Base-by-base conservation (phyloP, 805 yeast genomes). In the Metschnikowia sp. region DNA sequence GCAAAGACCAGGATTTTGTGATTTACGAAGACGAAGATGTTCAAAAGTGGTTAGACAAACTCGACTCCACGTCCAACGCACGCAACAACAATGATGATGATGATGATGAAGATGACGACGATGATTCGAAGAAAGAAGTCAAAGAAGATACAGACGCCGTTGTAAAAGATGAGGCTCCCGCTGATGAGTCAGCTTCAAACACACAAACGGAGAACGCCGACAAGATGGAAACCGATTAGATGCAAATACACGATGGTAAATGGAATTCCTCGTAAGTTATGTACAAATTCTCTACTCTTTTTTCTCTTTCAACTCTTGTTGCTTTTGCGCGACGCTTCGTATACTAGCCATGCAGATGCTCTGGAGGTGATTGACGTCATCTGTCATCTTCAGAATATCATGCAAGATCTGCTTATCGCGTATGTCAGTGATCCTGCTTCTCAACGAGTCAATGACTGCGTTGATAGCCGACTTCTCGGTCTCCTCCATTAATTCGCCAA, bases 11-110 rank as follows among this genome's bases (percentile, higher is more conserved):
- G 36, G 79, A 82, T 19, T 90, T 92, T 69, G 81, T 83, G 26
- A 70, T 86, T 46, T 84, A 86, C 57, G 98, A 94, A 54, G 96
- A 90, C 59, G 97, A 88, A 40, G 82, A 77, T 26, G 97, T 91
- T 34, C 84, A 81, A 55, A 88, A 79, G 52, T 88, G 95, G 95
- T 76, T 88, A 50, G 88, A 84, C 57, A 75, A 78, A 58, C 77
- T 88, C 53, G 96, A 85, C 58, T 72, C 85, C 3, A 78, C 83
- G 26, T 67, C 84, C 5, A 78, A 83, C 54, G 76, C 77, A 13
- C 76, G 88, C 70, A 69, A 68, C 46, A 70, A 75, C 58, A 78
- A 69, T 35, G 65, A 65, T 38, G 69, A 63, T 18, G 69, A 63
- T 18, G 63, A 64, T 15, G 61, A 59, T 31, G 59, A 53, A 12